Evolutionary conservation across 257 asterid genomes (phyloP).

Genomic region (Echites panduratus): DNA sequence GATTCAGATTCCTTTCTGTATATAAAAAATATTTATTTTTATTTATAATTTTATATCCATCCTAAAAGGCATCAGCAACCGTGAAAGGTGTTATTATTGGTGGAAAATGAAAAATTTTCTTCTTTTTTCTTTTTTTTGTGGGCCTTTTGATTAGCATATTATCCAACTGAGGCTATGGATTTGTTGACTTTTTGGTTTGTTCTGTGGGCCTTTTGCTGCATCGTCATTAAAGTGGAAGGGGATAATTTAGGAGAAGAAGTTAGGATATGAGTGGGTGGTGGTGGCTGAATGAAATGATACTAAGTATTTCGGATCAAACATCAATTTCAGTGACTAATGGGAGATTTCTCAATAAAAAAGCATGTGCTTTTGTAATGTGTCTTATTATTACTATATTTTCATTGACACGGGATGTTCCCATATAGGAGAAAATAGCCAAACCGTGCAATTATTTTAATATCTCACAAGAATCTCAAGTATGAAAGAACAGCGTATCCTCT

Average conservation of each 20-base stretch:
- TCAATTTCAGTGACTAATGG: conserved; percentile 20
- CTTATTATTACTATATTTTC: not conserved
- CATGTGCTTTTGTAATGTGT: not conserved
- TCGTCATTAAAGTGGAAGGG: conserved; percentile 7
- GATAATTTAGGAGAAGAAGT: conserved; percentile 7
- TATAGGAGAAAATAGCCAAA: conserved; percentile 7
- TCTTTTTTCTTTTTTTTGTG: not conserved
- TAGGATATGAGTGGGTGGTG: conserved; percentile 13
- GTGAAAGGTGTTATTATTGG: not conserved
- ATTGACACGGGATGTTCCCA: conserved; percentile 1
- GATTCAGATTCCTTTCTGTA: conserved; percentile 15
- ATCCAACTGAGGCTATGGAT: not conserved
- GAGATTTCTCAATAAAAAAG: not conserved
- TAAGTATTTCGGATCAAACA: conserved; percentile 18
- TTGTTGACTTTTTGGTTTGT: conserved; percentile 12
- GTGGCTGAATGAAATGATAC: no score
- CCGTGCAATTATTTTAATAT: no score
- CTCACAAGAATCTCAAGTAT: no score
- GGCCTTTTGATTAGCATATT: conserved; percentile 8
- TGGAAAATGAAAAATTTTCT: not conserved
- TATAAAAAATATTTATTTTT: no score
- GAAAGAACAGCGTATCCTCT: not conserved
- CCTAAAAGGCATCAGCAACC: not conserved
- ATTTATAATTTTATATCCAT: no score
- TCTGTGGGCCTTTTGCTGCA: conserved; percentile 1